phyloP scores from a whole-genome alignment of 2,329 filamentous ascomycete species.

The Trichoderma endophyticum region DNA sequence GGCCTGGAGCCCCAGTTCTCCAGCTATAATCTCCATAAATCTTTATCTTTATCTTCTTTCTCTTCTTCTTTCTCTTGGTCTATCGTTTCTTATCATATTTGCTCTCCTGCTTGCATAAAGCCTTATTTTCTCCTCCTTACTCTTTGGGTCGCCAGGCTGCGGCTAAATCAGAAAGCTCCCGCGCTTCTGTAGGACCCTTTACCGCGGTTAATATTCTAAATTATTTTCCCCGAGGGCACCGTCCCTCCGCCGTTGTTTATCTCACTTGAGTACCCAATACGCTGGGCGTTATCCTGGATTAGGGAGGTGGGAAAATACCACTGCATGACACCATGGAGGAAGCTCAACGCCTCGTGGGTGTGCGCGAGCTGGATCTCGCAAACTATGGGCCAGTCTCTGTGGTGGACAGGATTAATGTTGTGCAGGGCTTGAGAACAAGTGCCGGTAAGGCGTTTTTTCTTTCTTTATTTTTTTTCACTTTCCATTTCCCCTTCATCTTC shows the following conservation, averaged over 20 bases:
- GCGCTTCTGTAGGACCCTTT: conserved; percentile 16
- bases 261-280: neutral
- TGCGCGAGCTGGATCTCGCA: conserved; percentile 51
- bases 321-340: conserved; percentile 16
- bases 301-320: conserved; percentile 11
- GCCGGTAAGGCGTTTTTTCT: conserved; percentile 49
- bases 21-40: neutral
- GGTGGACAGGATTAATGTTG: conserved; percentile 52
- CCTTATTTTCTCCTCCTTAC: neutral
- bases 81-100: neutral
- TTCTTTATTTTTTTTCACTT: neutral
- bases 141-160: neutral
- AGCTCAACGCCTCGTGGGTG: conserved; percentile 20
- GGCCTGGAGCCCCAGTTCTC: conserved; percentile 5
- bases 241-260: neutral
- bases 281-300: neutral
- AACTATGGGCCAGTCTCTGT: conserved; percentile 47
- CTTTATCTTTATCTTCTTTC: neutral
- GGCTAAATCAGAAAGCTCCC: conserved; percentile 8
- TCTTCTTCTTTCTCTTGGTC: neutral
- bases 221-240: conserved; percentile 1
- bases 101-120: neutral
- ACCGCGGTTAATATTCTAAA: neutral
- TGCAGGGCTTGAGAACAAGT: conserved; percentile 58
- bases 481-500: neutral